These are phyloP conservation scores for Phytophthora tentaculata DNA, from an alignment of 352 stramenopile species.

Conservation along the genomic window DNA sequence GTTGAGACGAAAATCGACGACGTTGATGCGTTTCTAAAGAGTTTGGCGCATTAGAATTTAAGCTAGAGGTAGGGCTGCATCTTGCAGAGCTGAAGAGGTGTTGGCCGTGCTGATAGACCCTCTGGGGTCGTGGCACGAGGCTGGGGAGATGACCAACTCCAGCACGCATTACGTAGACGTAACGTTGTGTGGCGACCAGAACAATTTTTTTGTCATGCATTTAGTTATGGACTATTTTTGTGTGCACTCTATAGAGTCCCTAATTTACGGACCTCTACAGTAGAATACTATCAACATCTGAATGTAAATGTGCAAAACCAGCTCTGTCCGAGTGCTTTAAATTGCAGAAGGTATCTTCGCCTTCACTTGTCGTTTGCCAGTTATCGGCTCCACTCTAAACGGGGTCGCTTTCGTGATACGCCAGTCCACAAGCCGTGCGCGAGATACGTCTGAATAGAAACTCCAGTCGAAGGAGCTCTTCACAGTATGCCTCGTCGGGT, in stretches of 20 bases:
- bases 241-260: too few species aligned
- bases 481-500: slow-evolving; percentile 26
- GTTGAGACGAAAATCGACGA: slow-evolving; percentile 11
- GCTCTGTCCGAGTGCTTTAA: slow-evolving; percentile 1
- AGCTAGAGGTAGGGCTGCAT: not conserved
- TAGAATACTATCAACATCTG: too few species aligned
- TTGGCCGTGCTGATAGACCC: not conserved
- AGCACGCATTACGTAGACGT: not conserved
- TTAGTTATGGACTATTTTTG: not conserved
- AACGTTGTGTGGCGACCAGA: not conserved
- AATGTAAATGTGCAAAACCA: slow-evolving; percentile 1
- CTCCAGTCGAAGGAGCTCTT: slow-evolving; percentile 48
- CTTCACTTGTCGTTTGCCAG: slow-evolving; percentile 9
- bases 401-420: slow-evolving; percentile 40
- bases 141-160: not conserved
- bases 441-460: slow-evolving; percentile 56
- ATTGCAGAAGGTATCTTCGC: slow-evolving; percentile 9
- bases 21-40: not conserved
- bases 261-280: too few species aligned
- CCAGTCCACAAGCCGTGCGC: slow-evolving; percentile 45
- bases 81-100: not conserved
- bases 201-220: not conserved
- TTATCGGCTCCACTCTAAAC: slow-evolving; percentile 31
- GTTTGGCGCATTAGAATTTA: slow-evolving; percentile 3
- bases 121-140: not conserved